phyloP scores from a whole-genome alignment of 2,329 filamentous ascomycete genomes.

The Ambrosiella cleistominuta region DNA sequence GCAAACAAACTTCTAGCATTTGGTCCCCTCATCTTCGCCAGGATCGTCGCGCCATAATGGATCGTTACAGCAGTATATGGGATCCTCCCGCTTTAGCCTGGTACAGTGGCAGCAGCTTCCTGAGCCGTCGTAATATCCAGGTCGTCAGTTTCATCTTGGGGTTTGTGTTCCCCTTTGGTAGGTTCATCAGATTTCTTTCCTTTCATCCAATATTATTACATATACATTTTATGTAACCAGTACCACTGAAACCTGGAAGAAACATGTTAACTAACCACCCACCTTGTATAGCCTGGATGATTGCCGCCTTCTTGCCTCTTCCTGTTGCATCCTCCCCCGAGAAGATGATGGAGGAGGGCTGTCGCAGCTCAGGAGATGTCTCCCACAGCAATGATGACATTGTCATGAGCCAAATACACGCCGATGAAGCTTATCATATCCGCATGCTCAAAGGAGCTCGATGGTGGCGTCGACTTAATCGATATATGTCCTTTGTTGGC shows the following conservation, averaged over 20 bases:
- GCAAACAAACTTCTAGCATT: slow-evolving; percentile 39
- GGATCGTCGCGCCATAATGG: slow-evolving; percentile 37
- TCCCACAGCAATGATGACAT: slow-evolving; percentile 1
- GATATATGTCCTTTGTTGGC: slow-evolving; percentile 39
- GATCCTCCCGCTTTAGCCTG: slow-evolving; percentile 54
- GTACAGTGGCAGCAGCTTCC: slow-evolving; percentile 38
- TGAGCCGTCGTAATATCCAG: slow-evolving; percentile 55
- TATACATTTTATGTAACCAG: background rate
- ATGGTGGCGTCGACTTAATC: slow-evolving; percentile 44
- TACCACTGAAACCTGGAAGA: background rate
- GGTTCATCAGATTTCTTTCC: slow-evolving; percentile 18
- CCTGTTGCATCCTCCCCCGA: slow-evolving; percentile 39
- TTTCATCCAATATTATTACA: slow-evolving; percentile 13
- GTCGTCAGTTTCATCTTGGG: slow-evolving; percentile 58
- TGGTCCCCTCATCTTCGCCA: slow-evolving; percentile 58
- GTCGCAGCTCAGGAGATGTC: slow-evolving; percentile 7
- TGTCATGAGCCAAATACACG: slow-evolving; percentile 1
- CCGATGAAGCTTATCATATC: slow-evolving; percentile 11
- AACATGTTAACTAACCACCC: background rate
- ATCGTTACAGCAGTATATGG: slow-evolving; percentile 35
- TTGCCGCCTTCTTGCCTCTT: slow-evolving; percentile 57
- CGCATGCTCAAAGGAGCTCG: slow-evolving; percentile 27
- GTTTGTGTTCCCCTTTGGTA: slow-evolving; percentile 60
- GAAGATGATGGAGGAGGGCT: slow-evolving; percentile 30
- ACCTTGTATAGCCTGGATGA: slow-evolving; percentile 49